Conservation (phyloP, 2,329 filamentous ascomycete species). For the Talaromyces pinophilus region DNA sequence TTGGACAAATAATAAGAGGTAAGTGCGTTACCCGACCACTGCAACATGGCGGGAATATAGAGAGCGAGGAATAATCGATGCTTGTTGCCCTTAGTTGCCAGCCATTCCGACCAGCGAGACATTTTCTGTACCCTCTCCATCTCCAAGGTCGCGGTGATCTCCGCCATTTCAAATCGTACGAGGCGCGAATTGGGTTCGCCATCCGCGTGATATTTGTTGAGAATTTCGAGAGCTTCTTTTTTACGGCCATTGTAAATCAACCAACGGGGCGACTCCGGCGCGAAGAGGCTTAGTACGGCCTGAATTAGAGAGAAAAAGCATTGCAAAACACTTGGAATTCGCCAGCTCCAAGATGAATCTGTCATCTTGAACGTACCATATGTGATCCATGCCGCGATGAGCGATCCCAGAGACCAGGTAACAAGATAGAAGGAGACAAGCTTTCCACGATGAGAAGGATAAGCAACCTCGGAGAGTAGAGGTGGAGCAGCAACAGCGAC, state of each 20-base stretch:
- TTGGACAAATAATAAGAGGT: conserved; percentile 42
- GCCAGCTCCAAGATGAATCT: conserved; percentile 26
- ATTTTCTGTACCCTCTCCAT: not conserved
- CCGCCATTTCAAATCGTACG: conserved; percentile 38
- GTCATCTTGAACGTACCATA: conserved; percentile 27
- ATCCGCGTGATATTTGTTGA: conserved; percentile 62
- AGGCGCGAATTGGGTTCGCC: conserved; percentile 39
- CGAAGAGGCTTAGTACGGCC: conserved; percentile 26
- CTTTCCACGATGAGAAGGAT: conserved; percentile 40
- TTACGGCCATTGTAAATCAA: conserved; percentile 61
- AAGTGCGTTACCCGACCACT: conserved; percentile 45
- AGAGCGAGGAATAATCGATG: conserved; percentile 43
- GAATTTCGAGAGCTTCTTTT: conserved; percentile 58
- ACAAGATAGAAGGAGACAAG: conserved; percentile 36
- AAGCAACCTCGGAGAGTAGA: conserved; percentile 47
- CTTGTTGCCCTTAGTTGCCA: conserved; percentile 39
- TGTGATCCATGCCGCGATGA: conserved; percentile 31
- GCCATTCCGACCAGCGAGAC: conserved; percentile 27
- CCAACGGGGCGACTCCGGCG: conserved; percentile 60
- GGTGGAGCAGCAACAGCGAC: conserved; percentile 35
- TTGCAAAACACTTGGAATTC: conserved; percentile 26
- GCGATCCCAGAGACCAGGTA: conserved; percentile 33
- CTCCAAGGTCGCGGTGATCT: conserved; percentile 29
- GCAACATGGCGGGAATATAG: conserved; percentile 39
- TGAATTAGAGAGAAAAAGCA: conserved; percentile 20